A percentile compares a stretch with the other conserved stretches of the same genome.
These are phyloP conservation scores for Pseudogymnoascus sp. DNA, from an alignment of 2,329 filamentous ascomycete species.

Conservation along the genomic window DNA sequence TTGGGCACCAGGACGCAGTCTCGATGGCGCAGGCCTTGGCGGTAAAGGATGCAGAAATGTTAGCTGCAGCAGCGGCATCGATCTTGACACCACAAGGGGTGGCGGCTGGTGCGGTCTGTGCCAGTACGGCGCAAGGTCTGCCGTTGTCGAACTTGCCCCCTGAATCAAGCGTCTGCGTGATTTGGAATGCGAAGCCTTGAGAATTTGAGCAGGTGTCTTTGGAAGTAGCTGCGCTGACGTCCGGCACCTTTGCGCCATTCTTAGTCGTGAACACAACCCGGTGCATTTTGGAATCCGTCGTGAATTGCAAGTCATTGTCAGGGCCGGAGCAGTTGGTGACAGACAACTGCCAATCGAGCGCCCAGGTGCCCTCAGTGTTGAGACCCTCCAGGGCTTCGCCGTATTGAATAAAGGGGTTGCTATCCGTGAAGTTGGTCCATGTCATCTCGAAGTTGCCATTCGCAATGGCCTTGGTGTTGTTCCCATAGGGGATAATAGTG, in stretches of 20 bases:
- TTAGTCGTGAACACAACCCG: neutral
- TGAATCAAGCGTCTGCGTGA: neutral
- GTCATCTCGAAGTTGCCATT: neutral
- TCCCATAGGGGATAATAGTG: neutral
- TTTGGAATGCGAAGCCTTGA: neutral
- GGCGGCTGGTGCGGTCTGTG: neutral
- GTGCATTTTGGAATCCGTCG: neutral
- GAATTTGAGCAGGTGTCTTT: neutral
- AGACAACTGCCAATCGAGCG: neutral
- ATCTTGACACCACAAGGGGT: neutral
- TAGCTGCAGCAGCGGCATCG: neutral
- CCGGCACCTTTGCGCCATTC: neutral
- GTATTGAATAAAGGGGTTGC: neutral
- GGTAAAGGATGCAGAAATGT: neutral
- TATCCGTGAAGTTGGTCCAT: neutral
- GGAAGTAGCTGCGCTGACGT: neutral
- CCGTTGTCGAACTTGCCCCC: neutral
- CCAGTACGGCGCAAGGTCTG: neutral
- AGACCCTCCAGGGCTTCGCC: neutral
- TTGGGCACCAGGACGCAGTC: too few species aligned
- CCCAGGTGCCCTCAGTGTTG: slow-evolving; percentile 3
- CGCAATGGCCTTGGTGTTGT: neutral
- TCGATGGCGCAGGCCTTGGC: too few species aligned
- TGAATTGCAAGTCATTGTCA: too few species aligned
- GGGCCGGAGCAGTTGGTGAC: too few species aligned